These are phyloP conservation scores for Cercophora sp. DNA, from an alignment of 495 filamentous ascomycete genomes.

Conservation along the genomic window DNA sequence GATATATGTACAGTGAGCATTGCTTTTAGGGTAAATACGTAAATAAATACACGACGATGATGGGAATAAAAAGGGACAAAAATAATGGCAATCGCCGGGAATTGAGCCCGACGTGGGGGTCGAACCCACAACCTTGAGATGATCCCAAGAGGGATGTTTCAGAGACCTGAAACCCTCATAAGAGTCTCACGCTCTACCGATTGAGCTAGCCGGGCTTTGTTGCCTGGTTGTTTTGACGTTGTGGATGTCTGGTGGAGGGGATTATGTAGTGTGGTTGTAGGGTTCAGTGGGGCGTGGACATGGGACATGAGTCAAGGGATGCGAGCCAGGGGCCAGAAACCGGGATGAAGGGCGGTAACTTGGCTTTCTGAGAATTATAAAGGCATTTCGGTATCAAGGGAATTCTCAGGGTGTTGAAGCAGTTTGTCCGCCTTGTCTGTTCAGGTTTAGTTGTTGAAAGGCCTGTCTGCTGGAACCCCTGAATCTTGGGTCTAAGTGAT, in stretches of 20 bases:
- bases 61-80: not conserved
- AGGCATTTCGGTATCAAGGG: too few relatives aligned
- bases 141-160: too few relatives aligned
- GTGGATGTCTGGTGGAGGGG: not conserved
- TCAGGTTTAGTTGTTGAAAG: too few relatives aligned
- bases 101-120: constrained; percentile 9
- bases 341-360: too few relatives aligned
- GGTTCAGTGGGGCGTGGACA: too few relatives aligned
- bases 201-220: constrained; percentile 61
- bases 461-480: too few relatives aligned
- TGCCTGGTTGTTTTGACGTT: not conserved
- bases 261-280: not conserved
- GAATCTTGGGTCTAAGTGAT: too few relatives aligned
- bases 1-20: not conserved
- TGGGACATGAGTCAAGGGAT: too few relatives aligned
- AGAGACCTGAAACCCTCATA: constrained; percentile 31
- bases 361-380: too few relatives aligned
- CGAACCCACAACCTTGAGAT: constrained; percentile 11
- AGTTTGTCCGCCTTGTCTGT: too few relatives aligned
- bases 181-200: constrained; percentile 83
- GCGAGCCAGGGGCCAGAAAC: too few relatives aligned
- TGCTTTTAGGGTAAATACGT: not conserved
- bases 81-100: constrained; percentile 2
- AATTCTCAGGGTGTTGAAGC: too few relatives aligned
- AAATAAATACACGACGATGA: not conserved